phyloP scores from a whole-genome alignment of 2,329 filamentous ascomycete genomes.

The Fusarium lateritium region DNA sequence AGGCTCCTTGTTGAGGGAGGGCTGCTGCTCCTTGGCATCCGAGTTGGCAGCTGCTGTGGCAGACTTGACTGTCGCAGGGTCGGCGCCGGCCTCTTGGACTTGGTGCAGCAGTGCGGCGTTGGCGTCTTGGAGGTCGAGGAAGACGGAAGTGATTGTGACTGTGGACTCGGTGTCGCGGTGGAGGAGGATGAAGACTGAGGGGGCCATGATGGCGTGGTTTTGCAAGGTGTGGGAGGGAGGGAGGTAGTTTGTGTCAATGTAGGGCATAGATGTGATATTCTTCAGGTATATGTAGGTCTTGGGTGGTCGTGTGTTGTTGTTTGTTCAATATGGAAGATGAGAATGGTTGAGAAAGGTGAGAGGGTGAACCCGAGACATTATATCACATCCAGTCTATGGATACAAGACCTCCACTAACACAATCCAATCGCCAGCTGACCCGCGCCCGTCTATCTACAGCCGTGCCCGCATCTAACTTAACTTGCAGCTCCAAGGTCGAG shows the following conservation, averaged over 20 bases:
- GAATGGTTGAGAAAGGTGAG: conserved; percentile 7
- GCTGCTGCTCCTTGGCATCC: conserved; percentile 14
- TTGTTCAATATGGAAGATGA: conserved; percentile 11
- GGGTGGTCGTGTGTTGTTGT: background rate
- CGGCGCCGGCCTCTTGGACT: conserved; percentile 49
- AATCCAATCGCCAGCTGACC: conserved; percentile 37
- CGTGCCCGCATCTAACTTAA: conserved; percentile 15
- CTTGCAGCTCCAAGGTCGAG: conserved; percentile 3
- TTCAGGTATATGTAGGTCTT: conserved; percentile 3
- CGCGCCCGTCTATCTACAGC: conserved; percentile 7
- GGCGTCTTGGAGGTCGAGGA: conserved; percentile 54
- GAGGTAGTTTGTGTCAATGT: conserved; percentile 23
- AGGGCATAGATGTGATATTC: conserved; percentile 17
- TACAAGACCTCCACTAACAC: conserved; percentile 34
- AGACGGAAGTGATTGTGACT: conserved; percentile 52
- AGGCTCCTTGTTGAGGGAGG: conserved; percentile 46
- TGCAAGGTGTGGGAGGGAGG: conserved; percentile 18
- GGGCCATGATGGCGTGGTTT: conserved; percentile 42
- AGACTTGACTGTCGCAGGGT: conserved; percentile 34
- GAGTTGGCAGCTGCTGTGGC: conserved; percentile 17
- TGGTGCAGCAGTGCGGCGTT: conserved; percentile 53
- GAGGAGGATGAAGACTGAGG: conserved; percentile 54
- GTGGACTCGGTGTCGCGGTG: conserved; percentile 49
- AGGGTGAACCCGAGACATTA: conserved; percentile 37
- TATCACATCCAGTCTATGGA: conserved; percentile 29